Percentiles rank a stretch among this genome's conserved stretches.
Evolutionary conservation across 2,329 filamentous ascomycete genomes (phyloP).

Genomic region (Penicillium sp.): DNA sequence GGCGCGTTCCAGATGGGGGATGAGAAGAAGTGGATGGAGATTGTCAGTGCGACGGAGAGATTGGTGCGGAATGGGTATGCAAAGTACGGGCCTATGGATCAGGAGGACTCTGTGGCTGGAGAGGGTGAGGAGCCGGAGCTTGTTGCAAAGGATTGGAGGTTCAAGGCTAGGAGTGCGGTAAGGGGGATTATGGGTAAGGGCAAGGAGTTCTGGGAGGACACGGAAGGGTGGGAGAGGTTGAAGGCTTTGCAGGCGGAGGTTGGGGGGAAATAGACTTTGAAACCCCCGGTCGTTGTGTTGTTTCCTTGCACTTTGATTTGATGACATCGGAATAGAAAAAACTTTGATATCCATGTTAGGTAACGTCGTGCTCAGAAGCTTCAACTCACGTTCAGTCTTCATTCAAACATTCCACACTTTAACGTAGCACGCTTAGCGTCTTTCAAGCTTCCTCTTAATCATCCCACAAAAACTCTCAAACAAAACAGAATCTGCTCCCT

Average conservation of each 20-base stretch:
- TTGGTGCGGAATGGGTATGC: constrained; percentile 78
- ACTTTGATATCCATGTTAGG: background rate
- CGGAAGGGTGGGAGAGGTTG: constrained; percentile 44
- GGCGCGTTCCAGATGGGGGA: constrained; percentile 58
- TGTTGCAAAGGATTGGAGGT: constrained; percentile 82
- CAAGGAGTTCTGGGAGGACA: constrained; percentile 82
- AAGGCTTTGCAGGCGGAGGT: constrained; percentile 46
- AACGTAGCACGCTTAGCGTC: constrained; percentile 14
- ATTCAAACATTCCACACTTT: background rate
- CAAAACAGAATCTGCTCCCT: constrained; percentile 72
- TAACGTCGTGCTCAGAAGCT: background rate
- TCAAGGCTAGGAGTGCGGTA: constrained; percentile 84
- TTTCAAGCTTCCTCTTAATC: constrained; percentile 61
- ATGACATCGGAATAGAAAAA: constrained; percentile 8
- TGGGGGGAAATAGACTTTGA: constrained; percentile 21
- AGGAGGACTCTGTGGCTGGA: constrained; percentile 57
- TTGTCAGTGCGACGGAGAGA: constrained; percentile 79
- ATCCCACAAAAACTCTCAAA: constrained; percentile 91
- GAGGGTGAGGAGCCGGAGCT: constrained; percentile 56
- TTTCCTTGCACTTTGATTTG: background rate
- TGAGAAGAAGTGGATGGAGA: constrained; percentile 69
- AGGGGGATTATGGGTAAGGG: constrained; percentile 82
- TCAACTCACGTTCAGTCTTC: background rate
- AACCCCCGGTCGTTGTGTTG: background rate
- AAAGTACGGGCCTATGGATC: constrained; percentile 69